Evolutionary conservation across 805 yeast genomes (phyloP).

Genomic region (Saturnispora diversa): DNA sequence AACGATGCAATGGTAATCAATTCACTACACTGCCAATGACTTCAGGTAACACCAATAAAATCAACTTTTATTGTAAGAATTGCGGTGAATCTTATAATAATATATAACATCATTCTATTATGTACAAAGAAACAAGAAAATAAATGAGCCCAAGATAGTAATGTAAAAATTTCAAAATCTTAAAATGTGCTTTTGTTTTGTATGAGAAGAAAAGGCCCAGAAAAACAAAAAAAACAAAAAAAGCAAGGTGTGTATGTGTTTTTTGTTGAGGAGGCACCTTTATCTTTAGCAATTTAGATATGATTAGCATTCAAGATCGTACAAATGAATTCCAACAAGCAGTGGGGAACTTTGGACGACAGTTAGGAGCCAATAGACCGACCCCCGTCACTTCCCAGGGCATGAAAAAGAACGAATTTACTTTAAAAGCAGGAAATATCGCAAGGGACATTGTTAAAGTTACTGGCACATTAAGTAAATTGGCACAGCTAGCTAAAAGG

Average conservation of each 20-base stretch:
- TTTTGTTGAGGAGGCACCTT: no score
- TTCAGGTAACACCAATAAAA: slow-evolving; percentile 14
- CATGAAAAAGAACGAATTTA: slow-evolving; percentile 47
- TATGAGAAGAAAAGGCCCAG: no score
- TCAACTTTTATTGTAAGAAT: slow-evolving; percentile 23
- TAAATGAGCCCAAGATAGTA: no score
- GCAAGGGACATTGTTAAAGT: slow-evolving; percentile 87
- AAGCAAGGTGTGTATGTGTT: no score
- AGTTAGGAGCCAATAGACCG: slow-evolving; percentile 12
- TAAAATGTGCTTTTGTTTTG: no score
- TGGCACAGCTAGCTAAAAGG: slow-evolving; percentile 76
- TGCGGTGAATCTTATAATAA: slow-evolving; percentile 20
- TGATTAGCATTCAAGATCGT: slow-evolving; percentile 59
- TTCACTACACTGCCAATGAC: slow-evolving; percentile 23
- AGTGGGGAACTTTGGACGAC: slow-evolving; percentile 65
- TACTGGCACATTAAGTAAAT: slow-evolving; percentile 68
- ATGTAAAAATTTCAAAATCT: no score
- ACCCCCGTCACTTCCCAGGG: slow-evolving; percentile 9
- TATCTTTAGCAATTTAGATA: no score
- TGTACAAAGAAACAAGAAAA: no score
- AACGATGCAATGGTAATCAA: slow-evolving; percentile 18
- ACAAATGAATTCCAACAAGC: slow-evolving; percentile 91
- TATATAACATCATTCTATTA: slow-evolving; percentile 1
- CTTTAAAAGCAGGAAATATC: slow-evolving; percentile 63
- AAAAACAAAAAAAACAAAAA: no score